These are phyloP conservation scores for Jamesozyma hellenica DNA, from an alignment of 805 yeast species.

Conservation along the genomic window DNA sequence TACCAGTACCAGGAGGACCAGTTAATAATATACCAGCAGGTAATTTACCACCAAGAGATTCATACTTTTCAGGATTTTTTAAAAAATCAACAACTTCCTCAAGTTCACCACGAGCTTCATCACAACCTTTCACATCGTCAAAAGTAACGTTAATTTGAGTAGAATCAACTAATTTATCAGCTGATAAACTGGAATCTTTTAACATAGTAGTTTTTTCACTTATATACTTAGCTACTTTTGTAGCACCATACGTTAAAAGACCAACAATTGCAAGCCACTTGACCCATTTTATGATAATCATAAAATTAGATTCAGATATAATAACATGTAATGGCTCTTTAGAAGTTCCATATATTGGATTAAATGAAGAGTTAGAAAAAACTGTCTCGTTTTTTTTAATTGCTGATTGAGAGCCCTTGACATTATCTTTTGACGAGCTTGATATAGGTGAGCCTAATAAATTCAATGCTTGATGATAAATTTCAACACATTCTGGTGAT, in stretches of 20 bases:
- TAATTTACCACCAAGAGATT: slow-evolving; percentile 92
- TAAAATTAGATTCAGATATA: slow-evolving; percentile 72
- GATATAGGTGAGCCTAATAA: slow-evolving; percentile 49
- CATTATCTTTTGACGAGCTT: not conserved
- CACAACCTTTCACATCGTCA: slow-evolving; percentile 91
- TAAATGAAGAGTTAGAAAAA: slow-evolving; percentile 18
- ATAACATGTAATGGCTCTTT: slow-evolving; percentile 85
- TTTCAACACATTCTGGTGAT: slow-evolving; percentile 63
- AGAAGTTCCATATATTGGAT: slow-evolving; percentile 44
- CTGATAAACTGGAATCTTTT: slow-evolving; percentile 51
- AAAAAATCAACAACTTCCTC: slow-evolving; percentile 95
- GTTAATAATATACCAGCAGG: slow-evolving; percentile 95
- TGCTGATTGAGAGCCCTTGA: too few species aligned
- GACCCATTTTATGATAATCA: slow-evolving; percentile 73
- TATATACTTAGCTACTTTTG: slow-evolving; percentile 64
- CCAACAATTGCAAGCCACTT: slow-evolving; percentile 81
- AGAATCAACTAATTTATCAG: slow-evolving; percentile 72
- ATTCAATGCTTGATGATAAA: slow-evolving; percentile 72
- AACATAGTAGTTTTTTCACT: slow-evolving; percentile 62
- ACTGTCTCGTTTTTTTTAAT: not conserved
- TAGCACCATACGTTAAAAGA: slow-evolving; percentile 64
- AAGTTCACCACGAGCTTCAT: slow-evolving; percentile 93
- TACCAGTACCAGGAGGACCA: slow-evolving; percentile 99
- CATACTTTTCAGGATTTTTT: slow-evolving; percentile 91
- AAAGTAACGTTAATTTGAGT: slow-evolving; percentile 77